Conservation (phyloP, 768 basidiomycete species). For the Pulveroboletus sp. region DNA sequence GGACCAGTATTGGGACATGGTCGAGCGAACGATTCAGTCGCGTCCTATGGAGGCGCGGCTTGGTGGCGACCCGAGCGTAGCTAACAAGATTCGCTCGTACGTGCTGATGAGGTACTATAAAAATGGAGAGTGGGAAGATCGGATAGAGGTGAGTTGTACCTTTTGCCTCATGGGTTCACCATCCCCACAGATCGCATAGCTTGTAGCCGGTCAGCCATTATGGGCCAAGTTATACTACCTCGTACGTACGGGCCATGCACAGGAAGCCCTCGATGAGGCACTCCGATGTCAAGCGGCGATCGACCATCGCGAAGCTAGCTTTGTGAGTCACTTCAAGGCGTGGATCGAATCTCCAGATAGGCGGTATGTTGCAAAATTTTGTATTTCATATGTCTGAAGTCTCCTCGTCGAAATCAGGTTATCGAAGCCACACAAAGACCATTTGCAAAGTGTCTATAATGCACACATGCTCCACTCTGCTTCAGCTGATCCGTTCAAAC, state of each 20-base stretch:
- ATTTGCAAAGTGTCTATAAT: slow-evolving; percentile 76
- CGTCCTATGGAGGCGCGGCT: slow-evolving; percentile 80
- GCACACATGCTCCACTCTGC: slow-evolving; percentile 87
- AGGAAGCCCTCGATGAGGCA: slow-evolving; percentile 80
- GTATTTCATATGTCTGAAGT: neutral
- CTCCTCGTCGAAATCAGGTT: slow-evolving; percentile 40
- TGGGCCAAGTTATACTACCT: slow-evolving; percentile 97
- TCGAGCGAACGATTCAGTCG: slow-evolving; percentile 80
- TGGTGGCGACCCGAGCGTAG: slow-evolving; percentile 86
- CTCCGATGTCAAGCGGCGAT: slow-evolving; percentile 63
- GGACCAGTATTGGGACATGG: slow-evolving; percentile 80
- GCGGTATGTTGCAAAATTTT: slow-evolving; percentile 42
- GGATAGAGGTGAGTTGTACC: slow-evolving; percentile 67
- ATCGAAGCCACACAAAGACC: slow-evolving; percentile 71
- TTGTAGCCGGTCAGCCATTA: slow-evolving; percentile 81
- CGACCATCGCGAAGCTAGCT: slow-evolving; percentile 75
- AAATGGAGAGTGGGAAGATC: slow-evolving; percentile 79
- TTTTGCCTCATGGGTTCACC: neutral
- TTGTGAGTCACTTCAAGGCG: slow-evolving; percentile 75
- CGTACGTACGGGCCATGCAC: slow-evolving; percentile 75
- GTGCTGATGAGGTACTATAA: slow-evolving; percentile 75
- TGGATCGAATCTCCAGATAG: slow-evolving; percentile 82
- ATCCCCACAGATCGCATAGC: slow-evolving; percentile 37
- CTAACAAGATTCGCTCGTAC: slow-evolving; percentile 89
- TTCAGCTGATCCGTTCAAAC: slow-evolving; percentile 91